Conservation (phyloP, 192 early-diverging fungal genomes). For the Podila epicladia region DNA sequence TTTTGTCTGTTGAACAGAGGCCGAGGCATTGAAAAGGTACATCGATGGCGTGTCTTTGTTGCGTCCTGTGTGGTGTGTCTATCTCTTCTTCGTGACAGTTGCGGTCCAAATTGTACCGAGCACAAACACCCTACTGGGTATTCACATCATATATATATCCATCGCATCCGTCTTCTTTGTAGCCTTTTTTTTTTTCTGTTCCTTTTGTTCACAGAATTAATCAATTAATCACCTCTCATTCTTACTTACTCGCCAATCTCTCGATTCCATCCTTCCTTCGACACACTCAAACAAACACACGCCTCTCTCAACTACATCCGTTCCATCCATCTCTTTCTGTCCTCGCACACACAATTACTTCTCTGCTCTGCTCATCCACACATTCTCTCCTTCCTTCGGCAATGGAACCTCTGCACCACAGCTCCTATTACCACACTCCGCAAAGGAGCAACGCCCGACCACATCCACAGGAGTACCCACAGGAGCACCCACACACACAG, state of each 20-base stretch:
- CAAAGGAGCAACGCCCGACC: background rate
- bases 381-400: no score
- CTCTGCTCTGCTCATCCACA: no score
- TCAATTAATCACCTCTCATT: background rate
- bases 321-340: background rate
- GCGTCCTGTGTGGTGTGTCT: no score
- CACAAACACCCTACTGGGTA: background rate
- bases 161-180: background rate
- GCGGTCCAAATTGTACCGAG: no score
- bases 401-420: conserved; percentile 4
- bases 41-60: no score
- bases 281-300: background rate
- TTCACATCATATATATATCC: background rate
- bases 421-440: background rate
- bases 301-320: background rate
- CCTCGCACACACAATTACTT: background rate
- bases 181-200: background rate
- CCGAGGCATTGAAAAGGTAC: no score
- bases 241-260: background rate
- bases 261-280: background rate
- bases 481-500: background rate
- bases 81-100: no score
- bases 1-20: no score
- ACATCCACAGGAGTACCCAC: background rate
- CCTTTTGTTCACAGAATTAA: no score